Base-by-base conservation (phyloP, 768 basidiomycete species). In the Boletus rufocinnamomeus region DNA sequence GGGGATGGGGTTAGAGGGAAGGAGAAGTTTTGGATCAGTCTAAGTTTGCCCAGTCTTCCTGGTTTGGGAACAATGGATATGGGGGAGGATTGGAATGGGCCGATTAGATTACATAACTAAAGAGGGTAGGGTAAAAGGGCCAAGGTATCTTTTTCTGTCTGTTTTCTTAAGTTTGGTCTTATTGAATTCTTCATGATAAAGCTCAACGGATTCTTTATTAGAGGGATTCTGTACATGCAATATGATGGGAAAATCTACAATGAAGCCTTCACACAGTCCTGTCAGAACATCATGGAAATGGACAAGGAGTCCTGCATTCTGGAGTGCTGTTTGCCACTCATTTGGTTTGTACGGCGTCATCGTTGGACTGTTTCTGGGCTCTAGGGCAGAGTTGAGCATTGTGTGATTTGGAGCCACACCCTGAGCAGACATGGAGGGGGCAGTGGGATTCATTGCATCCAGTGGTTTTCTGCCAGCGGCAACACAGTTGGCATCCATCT, bases 1-100 rank as follows among this genome's bases (percentile, higher is more conserved):
- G 19, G 1, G 1, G 25, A n/a, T 0, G 46, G 34, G 2, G 3
- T 1, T 7, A 38, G 5, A 0, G 45, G 58, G 3, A 56, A 56
- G 0, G 61, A 62, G 3, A 52, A 59, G 0, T 59, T 61, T 4
- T 59, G 57, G 0, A 61, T 2, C 1, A 61, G 5, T 30, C 30
- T 30, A 9, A 1, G 9, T 30, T 30, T 30, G 8, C 30, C 49
- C 0, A 41, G 49, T 0, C 4, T 2, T 0, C 58, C 38, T 0
- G 21, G 5, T 23, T 58, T 60, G 3, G 46, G 43, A 2, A 61
- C 43, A 1, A 59, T 32, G 0, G 48, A 54, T 0, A 61, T 7
- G 0, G 57, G n/a, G 1, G 53, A 59, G 0, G 60, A 19, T 27
- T 61, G 60, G 25, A n/a, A n/a, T n/a, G n/a, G n/a, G n/a, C n/a